Evolutionary conservation across 257 asterid genomes (phyloP), one percentile per base, ranked within the genome.

Genomic region (Salvia miltiorrhiza): DNA sequence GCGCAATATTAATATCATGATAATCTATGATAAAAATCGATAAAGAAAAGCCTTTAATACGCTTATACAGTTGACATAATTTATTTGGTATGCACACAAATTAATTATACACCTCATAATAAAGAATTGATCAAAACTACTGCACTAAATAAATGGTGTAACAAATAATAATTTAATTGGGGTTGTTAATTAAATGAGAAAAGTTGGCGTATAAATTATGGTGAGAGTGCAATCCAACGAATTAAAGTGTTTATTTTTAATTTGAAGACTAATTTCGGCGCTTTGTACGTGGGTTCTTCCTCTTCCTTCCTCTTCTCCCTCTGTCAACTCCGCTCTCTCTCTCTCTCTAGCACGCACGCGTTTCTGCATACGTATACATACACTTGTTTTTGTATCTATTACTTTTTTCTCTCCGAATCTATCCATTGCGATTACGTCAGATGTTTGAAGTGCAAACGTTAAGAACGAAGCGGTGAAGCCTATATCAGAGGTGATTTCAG

Each of bases 401-500:
- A 21, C n/a, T n/a, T 17, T 32, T 5, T 24, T 11, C 11, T 7
- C 41, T 32, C 53, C 69, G 64, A 45, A 56, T 48, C 64, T 58
- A 10, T 64, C 57, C 32, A 2, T 47, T 71, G 26, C 35, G 8
- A 6, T 47, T 71, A 32, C 35, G 24, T 55, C 73, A 41, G 65
- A 50, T 56, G 54, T 7, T 20, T 61, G 23, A 16, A 17, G 59
- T 44, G 16, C 12, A 8, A 50, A 33, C 45, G 63, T 8, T n/a
- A 12, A 48, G 28, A 17, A 20, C 21, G 16, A 21, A 30, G 76
- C 61, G 74, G 79, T 59, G 75, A 23, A 72, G 81, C 52, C 11
- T 11, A 37, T 72, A 24, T 19, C 64, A 62, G 73, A 76, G 79
- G 43, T 45, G 50, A 62, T 54, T 73, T 67, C 71, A 70, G 82